These are phyloP conservation scores for Alternaria ventricosa DNA, from an alignment of 2,329 filamentous ascomycete species.

Conservation along the genomic window DNA sequence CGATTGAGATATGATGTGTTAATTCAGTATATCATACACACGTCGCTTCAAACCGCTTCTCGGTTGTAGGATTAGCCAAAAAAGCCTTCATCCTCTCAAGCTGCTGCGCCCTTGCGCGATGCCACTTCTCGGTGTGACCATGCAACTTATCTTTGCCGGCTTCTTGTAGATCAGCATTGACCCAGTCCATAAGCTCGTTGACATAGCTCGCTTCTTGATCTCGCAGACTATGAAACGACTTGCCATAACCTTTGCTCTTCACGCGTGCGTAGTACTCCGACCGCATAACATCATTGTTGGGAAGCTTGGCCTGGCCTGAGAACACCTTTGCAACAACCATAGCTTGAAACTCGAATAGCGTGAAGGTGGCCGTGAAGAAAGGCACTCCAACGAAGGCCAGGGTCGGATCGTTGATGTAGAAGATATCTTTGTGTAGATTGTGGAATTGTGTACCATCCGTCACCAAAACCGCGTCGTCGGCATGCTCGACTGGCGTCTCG, in stretches of 20 bases:
- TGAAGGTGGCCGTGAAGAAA: slow-evolving; percentile 71
- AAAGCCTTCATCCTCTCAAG: slow-evolving; percentile 42
- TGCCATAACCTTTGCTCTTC: slow-evolving; percentile 49
- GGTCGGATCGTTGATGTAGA: slow-evolving; percentile 71
- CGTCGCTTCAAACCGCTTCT: slow-evolving; percentile 12
- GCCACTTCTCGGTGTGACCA: slow-evolving; percentile 49
- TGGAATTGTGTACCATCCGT: slow-evolving; percentile 69
- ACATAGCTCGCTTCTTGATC: slow-evolving; percentile 51
- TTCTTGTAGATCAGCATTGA: slow-evolving; percentile 42
- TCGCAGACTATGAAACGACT: slow-evolving; percentile 55
- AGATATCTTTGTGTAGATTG: slow-evolving; percentile 74
- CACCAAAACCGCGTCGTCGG: slow-evolving; percentile 62
- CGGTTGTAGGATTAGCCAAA: slow-evolving; percentile 10
- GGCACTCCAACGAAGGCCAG: slow-evolving; percentile 70
- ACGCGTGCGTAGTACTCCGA: slow-evolving; percentile 49
- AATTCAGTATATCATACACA: slow-evolving; percentile 8
- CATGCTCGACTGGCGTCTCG: slow-evolving; percentile 53
- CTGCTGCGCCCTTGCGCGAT: slow-evolving; percentile 42
- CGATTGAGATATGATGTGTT: neutral
- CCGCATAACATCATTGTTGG: slow-evolving; percentile 53
- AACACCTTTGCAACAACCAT: slow-evolving; percentile 66
- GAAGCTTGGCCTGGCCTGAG: slow-evolving; percentile 58
- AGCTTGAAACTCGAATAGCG: slow-evolving; percentile 73
- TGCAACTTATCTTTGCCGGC: slow-evolving; percentile 25
- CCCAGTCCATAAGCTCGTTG: slow-evolving; percentile 47